Evolutionary conservation across 805 yeast genomes (phyloP), one percentile per base, ranked within the genome.

Genomic region (Saturnispora diversa): DNA sequence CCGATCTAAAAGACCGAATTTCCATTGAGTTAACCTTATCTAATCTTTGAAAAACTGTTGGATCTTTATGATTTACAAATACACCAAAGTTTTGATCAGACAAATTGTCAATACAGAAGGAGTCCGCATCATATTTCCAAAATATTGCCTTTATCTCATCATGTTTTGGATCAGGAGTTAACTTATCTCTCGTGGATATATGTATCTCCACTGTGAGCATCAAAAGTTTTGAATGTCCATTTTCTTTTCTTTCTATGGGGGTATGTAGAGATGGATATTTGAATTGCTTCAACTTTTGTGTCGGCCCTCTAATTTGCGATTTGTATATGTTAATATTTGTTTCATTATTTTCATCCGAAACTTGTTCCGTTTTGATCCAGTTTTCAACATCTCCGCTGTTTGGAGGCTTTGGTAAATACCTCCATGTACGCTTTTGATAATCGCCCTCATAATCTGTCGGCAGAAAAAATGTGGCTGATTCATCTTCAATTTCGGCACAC

Each of bases 151-250:
- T 45, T 0, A 88, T 64, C 1, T 72, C 64, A 56, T 90, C 94
- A 1, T 48, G 31, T 3, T 50, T 42, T 0, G 96, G 94, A 51
- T 86, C 81, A 0, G 97, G 90, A 6, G 55, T 48, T 9, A 64
- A 56, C 6, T 60, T 64, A 0, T 58, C 68, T n/a, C 75, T 55
- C 0, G 81, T 71, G 32, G 70, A 70, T 0, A 73, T 77, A 57
- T 80, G 88, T 0, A 85, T 54, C 51, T 90, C 97, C 40, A 85
- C 47, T 5, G 72, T 64, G 25, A 87, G 59, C n/a, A 75, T 66
- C 0, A 80, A 67, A 51, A 87, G 52, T 20, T 69, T 62, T 36
- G 66, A 67, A 44, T 64, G 72, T 2, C 67, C 40, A 53, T 59
- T 48, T 64, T 57, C 30, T 51, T 55, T 27, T 58, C 64, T 46